These are phyloP conservation scores for Debaryomyces singareniensis DNA, from an alignment of 1,139 yeast species.

Conservation along the genomic window DNA sequence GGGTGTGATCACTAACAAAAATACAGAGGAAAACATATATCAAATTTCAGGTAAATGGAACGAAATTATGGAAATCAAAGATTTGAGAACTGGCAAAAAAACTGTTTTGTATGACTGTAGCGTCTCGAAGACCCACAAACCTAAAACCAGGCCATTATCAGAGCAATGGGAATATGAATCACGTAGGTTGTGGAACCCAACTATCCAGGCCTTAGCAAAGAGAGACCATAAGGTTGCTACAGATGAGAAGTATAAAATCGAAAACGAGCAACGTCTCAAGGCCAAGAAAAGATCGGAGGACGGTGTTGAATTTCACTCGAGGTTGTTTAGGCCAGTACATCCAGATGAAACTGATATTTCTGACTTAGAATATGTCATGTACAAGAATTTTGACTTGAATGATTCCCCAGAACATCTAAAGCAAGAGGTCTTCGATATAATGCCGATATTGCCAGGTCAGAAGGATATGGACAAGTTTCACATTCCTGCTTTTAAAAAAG, in stretches of 20 bases:
- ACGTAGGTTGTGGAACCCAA: slow-evolving; percentile 75
- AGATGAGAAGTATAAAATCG: slow-evolving; percentile 78
- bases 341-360: slow-evolving; percentile 17
- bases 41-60: slow-evolving; percentile 91
- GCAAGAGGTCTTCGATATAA: slow-evolving; percentile 52
- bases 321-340: slow-evolving; percentile 47
- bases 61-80: slow-evolving; percentile 68
- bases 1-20: slow-evolving; percentile 56
- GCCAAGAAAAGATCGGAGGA: slow-evolving; percentile 73
- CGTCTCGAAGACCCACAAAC: slow-evolving; percentile 45
- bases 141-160: slow-evolving; percentile 67
- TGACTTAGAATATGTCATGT: slow-evolving; percentile 56
- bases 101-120: slow-evolving; percentile 59
- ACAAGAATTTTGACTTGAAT: slow-evolving; percentile 42
- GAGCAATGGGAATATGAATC: slow-evolving; percentile 84
- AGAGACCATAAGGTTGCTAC: slow-evolving; percentile 83
- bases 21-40: slow-evolving; percentile 51
- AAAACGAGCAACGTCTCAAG: slow-evolving; percentile 68
- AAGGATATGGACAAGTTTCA: slow-evolving; percentile 54
- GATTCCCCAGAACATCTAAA: slow-evolving; percentile 46
- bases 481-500: slow-evolving; percentile 48
- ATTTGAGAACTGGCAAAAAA: slow-evolving; percentile 42
- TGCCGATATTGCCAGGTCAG: slow-evolving; percentile 79
- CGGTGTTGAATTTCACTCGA: slow-evolving; percentile 77
- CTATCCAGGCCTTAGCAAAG: slow-evolving; percentile 66